Evolutionary conservation across 192 early-diverging fungal species (phyloP), one percentile per base, ranked within the genome.

Genomic region (Nowakowskiella sp.): DNA sequence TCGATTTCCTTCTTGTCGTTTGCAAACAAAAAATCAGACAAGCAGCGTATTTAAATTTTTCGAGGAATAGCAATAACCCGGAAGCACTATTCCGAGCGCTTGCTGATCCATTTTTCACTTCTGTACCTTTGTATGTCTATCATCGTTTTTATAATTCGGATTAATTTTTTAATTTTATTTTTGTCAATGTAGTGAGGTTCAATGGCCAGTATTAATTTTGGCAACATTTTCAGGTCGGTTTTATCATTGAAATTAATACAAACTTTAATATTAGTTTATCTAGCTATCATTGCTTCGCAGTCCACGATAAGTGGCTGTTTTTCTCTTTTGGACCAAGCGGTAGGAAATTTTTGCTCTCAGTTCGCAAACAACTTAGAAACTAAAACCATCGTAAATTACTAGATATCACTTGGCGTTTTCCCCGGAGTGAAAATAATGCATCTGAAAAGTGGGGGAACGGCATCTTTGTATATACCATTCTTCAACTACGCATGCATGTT

Each of bases 221-320:
- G 73, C 76, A 8, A 78, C 65, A 3, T 25, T 71, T 6, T 69
- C 78, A 0, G 66, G 66, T 68, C 26, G 27, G 53, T 52, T 27
- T 60, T n/a, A 16, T 39, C 13, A 39, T 39, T 39, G 36, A 39
- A 13, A 39, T 39, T 13, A 39, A 19, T 39, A 39, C 36, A 13
- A 13, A 2, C 53, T 39, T 21, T 53, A 1, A 16, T 6, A 52
- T n/a, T n/a, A 57, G 49, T 28, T 23, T n/a, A 51, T 45, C 23
- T 34, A 63, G 70, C 78, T 5, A 80, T 80, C 47, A 64, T 80
- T 16, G 78, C 76, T 22, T 80, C 76, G 22, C 78, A 80, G 53
- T 72, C 77, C 6, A 65, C 71, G 43, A 77, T 80, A 33, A 66
- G 65, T 24, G 76, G 65, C 7, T 70, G 66, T 45, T 78, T 78